Base-by-base conservation (phyloP, 2,329 filamentous ascomycete species). In the Plenodomus biglobosus region DNA sequence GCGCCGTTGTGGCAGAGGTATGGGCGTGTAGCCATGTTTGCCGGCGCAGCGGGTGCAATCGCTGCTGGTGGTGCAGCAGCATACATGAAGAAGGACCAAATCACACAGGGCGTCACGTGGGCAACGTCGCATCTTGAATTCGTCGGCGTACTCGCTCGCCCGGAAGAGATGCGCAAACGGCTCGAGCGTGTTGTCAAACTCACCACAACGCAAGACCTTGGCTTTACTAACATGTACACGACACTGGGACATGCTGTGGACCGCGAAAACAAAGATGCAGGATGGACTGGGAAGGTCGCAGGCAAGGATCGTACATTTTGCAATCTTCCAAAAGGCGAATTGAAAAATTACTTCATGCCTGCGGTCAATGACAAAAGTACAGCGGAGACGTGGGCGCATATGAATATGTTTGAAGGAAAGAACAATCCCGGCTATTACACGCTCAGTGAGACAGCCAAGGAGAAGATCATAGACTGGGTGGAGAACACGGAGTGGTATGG, bases 41-140 rank as follows among this genome's bases (percentile, higher is more conserved):
- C 90, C 0, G 92, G 91, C 0, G 92, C 89, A 0, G 83, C 82
- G 0, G 91, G 89, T 0, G 88, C 88, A 0, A 85, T 92, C 0
- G 85, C 92, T 0, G 92, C 88, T 0, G 90, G 89, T 7, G 87
- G 88, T 0, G 89, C 89, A 0, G 91, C 91, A 7, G 88, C 92
- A 10, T 97, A 95, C 76, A 78, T 88, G 62, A 91, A 94, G 62
- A 84, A 90, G 45, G 88, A 95, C 24, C 85, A 90, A 55, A 83
- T 97, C 52, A 83, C 81, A 2, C 80, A 86, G 50, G 88, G 92
- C 7, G 86, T 86, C 76, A 78, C 78, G 8, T 97, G 92, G 91
- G 89, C 89, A 13, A 84, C 87, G 15, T 94, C 89, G 30, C 94
- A 99, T 72, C 83, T 99, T 20, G 89, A 94, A 70, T 99, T 97